Conservation (phyloP, 805 yeast genomes). For the Candida ovalis region DNA sequence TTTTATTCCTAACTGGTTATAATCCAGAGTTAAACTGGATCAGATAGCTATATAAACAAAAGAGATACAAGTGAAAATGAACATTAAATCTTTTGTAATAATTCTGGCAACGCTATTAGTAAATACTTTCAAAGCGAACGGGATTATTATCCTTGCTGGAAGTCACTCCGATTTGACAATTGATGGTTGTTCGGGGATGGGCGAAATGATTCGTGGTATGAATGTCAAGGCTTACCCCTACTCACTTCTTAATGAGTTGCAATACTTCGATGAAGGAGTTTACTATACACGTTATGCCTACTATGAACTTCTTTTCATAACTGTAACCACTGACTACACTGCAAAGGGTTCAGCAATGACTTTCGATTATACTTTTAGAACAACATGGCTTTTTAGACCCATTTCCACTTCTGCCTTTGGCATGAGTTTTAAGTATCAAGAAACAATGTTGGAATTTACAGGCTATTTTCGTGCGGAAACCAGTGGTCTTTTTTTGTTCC, state of each 20-base stretch:
- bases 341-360: neutral
- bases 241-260: neutral
- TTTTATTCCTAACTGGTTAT: too few species aligned
- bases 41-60: too few species aligned
- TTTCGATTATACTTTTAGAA: neutral
- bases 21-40: too few species aligned
- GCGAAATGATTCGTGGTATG: conserved; percentile 1
- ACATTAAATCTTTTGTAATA: neutral
- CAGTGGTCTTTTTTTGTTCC: conserved; percentile 4
- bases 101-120: neutral
- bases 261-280: neutral
- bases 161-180: neutral
- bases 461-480: conserved; percentile 7
- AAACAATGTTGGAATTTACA: conserved; percentile 5
- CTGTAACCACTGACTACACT: neutral
- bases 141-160: conserved; percentile 1
- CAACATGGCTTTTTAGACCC: neutral
- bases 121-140: neutral
- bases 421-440: conserved; percentile 1
- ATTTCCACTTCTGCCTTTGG: neutral
- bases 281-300: conserved; percentile 4
- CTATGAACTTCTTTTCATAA: neutral
- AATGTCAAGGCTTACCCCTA: conserved; percentile 4
- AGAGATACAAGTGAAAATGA: too few species aligned
- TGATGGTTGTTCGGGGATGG: conserved; percentile 4